These are phyloP conservation scores for Davidsoniella australis DNA, from an alignment of 2,329 filamentous ascomycete species.

Conservation along the genomic window DNA sequence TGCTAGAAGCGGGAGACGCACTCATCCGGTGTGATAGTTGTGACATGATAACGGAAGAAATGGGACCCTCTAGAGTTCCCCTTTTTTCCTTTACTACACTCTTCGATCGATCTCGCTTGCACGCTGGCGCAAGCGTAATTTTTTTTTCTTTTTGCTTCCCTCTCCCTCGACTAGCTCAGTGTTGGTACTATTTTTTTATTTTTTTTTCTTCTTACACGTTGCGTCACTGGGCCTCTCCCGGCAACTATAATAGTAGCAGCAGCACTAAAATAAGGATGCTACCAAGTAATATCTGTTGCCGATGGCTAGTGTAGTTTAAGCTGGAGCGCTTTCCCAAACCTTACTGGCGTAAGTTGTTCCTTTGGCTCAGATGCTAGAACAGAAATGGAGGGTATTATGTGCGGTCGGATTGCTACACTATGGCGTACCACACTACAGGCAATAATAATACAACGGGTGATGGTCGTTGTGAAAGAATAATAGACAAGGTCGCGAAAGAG, in stretches of 20 bases:
- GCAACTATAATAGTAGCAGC: not conserved
- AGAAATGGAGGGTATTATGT: no score
- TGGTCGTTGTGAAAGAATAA: no score
- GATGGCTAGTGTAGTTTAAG: no score
- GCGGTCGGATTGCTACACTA: no score
- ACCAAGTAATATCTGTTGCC: slow-evolving; percentile 1
- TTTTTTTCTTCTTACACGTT: not conserved
- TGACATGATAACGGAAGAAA: slow-evolving; percentile 3
- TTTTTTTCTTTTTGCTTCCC: not conserved
- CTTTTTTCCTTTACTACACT: slow-evolving; percentile 2
- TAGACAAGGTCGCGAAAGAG: no score
- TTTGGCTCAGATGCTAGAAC: no score
- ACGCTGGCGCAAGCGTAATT: not conserved
- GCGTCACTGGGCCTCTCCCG: not conserved
- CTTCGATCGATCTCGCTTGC: not conserved
- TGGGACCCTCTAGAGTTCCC: not conserved
- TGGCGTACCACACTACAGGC: no score
- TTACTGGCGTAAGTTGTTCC: no score
- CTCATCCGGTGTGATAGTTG: slow-evolving; percentile 8
- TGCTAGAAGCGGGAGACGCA: not conserved
- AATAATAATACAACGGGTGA: no score
- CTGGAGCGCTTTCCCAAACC: no score
- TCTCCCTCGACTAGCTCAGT: not conserved
- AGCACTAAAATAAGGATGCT: not conserved
- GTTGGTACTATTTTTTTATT: not conserved